Percentiles rank a stretch among this genome's conserved stretches.
phyloP scores from a whole-genome alignment of 2,329 filamentous ascomycete species.

The Colletotrichum limetticola region DNA sequence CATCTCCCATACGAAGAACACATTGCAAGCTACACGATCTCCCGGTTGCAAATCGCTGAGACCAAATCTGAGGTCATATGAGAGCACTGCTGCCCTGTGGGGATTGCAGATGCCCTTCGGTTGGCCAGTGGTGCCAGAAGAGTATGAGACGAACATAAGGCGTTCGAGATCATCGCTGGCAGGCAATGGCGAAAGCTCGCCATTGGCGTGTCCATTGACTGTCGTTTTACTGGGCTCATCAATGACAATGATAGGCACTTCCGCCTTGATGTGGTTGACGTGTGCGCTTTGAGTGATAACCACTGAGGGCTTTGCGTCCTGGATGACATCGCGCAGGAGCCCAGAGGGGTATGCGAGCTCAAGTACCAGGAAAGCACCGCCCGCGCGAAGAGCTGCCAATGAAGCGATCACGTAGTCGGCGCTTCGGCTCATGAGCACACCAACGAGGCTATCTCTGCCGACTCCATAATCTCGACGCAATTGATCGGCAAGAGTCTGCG shows the following conservation, averaged over 20 bases:
- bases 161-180: conserved; percentile 76
- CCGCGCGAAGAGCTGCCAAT: conserved; percentile 80
- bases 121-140: conserved; percentile 80
- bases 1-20: conserved; percentile 90
- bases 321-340: conserved; percentile 79
- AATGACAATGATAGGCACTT: conserved; percentile 72
- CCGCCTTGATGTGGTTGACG: conserved; percentile 71
- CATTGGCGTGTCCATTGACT: conserved; percentile 27
- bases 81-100: conserved; percentile 77
- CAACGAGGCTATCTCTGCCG: conserved; percentile 77
- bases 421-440: conserved; percentile 79
- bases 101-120: conserved; percentile 88
- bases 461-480: conserved; percentile 76
- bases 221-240: conserved; percentile 56
- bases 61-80: conserved; percentile 78
- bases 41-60: conserved; percentile 76
- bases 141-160: conserved; percentile 84
- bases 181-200: conserved; percentile 59
- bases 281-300: conserved; percentile 76
- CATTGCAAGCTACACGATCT: conserved; percentile 86
- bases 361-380: conserved; percentile 83
- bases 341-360: conserved; percentile 82
- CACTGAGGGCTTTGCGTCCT: conserved; percentile 78
- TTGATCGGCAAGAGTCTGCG: conserved; percentile 70
- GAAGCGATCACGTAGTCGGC: conserved; percentile 84